These are phyloP conservation scores for Fraxinus sp. DNA, from an alignment of 305 asterid species.

Conservation along the genomic window DNA sequence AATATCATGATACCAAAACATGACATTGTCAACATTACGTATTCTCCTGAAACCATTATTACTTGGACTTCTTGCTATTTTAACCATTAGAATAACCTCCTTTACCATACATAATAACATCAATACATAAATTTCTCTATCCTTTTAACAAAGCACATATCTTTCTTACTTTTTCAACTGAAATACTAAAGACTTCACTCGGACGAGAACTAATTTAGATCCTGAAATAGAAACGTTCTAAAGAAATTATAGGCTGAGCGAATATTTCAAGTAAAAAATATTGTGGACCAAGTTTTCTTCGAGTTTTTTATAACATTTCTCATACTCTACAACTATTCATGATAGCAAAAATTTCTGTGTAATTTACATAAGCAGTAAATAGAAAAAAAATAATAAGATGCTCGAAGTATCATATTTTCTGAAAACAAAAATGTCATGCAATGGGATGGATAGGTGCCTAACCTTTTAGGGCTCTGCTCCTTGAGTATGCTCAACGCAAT, in stretches of 20 bases:
- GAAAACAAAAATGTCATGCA: constrained; percentile 17
- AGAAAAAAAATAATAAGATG: background rate
- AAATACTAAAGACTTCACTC: background rate
- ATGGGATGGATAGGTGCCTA: constrained; percentile 24
- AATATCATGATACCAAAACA: background rate
- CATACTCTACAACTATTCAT: background rate
- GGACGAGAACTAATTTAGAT: background rate
- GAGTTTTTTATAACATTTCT: background rate
- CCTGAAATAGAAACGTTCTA: background rate
- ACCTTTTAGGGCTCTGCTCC: constrained; percentile 98
- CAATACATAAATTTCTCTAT: background rate
- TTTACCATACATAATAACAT: background rate
- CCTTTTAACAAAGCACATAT: background rate
- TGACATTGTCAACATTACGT: background rate
- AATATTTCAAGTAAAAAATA: constrained; percentile 5
- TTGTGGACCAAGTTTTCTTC: background rate
- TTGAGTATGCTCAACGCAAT: constrained; percentile 86
- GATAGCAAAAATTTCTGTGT: background rate
- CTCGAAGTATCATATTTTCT: constrained; percentile 9
- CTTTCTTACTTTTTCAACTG: background rate
- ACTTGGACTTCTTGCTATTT: background rate
- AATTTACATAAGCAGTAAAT: constrained; percentile 7
- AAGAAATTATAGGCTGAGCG: background rate
- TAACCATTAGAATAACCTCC: background rate
- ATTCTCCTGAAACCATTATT: background rate